Percentiles rank a stretch among this genome's conserved stretches.
phyloP scores from a whole-genome alignment of 306 rosid genomes.

The Acacia melanoxylon region DNA sequence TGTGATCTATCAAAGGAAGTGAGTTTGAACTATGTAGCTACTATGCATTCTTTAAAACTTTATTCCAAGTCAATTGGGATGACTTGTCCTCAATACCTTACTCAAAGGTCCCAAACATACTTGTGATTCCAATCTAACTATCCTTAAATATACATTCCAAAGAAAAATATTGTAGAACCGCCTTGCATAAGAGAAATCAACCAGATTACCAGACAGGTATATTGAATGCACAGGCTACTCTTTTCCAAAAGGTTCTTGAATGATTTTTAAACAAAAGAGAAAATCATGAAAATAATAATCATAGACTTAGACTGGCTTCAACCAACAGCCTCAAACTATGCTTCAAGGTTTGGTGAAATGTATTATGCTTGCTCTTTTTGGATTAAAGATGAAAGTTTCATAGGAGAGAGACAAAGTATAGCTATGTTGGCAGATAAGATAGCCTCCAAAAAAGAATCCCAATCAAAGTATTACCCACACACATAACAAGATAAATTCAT shows the following conservation, averaged over 20 bases:
- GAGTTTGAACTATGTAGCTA: neutral
- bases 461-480: neutral
- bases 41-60: neutral
- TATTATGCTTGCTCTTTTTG: no score
- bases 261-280: neutral
- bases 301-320: neutral
- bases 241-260: neutral
- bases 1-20: no score
- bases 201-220: neutral
- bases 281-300: neutral
- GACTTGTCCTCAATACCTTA: neutral
- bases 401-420: neutral
- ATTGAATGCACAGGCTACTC: neutral
- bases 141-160: neutral
- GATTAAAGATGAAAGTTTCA: neutral
- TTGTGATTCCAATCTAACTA: neutral
- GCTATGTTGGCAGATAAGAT: neutral
- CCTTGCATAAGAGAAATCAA: neutral
- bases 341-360: neutral
- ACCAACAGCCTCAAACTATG: neutral
- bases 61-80: neutral
- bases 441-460: neutral
- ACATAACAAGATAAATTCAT: neutral
- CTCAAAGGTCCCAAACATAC: neutral
- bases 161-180: neutral